A percentile compares a stretch with the other conserved stretches of the same genome.
Evolutionary conservation across 2,329 filamentous ascomycete species (phyloP).

Genomic region (Trichoderma guizhouense): DNA sequence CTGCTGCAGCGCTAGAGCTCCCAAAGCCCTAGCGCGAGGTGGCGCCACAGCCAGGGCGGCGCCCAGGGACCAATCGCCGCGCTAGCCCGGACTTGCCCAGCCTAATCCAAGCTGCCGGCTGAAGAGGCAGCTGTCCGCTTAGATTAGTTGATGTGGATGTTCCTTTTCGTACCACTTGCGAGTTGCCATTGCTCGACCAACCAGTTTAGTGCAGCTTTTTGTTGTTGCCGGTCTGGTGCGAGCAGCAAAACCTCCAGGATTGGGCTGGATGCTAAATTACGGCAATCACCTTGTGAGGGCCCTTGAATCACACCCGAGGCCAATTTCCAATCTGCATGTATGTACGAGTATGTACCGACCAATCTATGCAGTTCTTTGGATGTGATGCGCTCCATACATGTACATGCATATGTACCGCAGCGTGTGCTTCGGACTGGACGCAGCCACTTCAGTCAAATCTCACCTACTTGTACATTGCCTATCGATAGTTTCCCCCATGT

Average conservation of each 20-base stretch:
- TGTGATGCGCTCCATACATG: not conserved
- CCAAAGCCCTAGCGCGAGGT: not conserved
- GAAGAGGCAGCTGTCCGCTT: conserved; percentile 11
- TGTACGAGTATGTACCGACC: not conserved
- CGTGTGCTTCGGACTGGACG: not conserved
- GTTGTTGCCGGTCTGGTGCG: not conserved
- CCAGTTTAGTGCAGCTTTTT: not conserved
- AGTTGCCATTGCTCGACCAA: not conserved
- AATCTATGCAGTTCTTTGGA: not conserved
- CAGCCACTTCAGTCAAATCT: not conserved
- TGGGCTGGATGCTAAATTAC: not conserved
- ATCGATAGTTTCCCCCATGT: not conserved
- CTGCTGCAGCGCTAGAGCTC: not conserved
- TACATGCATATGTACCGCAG: not conserved
- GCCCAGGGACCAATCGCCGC: conserved; percentile 13
- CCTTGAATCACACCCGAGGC: not conserved
- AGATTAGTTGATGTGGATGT: not conserved
- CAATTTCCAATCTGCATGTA: not conserved
- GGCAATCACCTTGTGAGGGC: not conserved
- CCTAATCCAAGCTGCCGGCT: conserved; percentile 3
- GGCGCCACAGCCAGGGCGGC: conserved; percentile 13
- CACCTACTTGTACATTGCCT: not conserved
- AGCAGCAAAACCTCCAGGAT: not conserved
- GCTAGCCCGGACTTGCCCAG: not conserved
- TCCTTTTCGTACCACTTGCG: not conserved